Conservation (phyloP, 2,329 filamentous ascomycete genomes). For the Neurospora sp. region DNA sequence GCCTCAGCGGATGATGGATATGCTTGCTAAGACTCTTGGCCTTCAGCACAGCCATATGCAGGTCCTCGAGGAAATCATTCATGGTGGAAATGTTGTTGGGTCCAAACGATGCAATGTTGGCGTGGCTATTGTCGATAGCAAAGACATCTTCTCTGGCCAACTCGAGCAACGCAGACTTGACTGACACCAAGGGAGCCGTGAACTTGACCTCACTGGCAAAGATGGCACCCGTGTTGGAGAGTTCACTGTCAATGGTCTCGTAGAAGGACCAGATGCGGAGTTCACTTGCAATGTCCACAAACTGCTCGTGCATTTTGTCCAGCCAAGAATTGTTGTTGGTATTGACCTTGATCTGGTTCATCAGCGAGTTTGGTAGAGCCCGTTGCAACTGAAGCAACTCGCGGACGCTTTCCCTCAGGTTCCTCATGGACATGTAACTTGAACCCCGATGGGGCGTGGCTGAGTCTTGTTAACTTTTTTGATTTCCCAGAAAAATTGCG, state of each 20-base stretch:
- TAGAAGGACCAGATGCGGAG: slow-evolving; percentile 53
- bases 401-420: slow-evolving; percentile 44
- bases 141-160: slow-evolving; percentile 42
- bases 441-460: slow-evolving; percentile 53
- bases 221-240: slow-evolving; percentile 32
- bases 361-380: slow-evolving; percentile 40
- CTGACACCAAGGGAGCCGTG: slow-evolving; percentile 47
- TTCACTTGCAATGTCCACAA: slow-evolving; percentile 46
- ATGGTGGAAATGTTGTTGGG: slow-evolving; percentile 38
- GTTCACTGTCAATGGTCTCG: slow-evolving; percentile 49
- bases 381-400: slow-evolving; percentile 39
- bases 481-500: too few relatives aligned
- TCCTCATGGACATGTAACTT: slow-evolving; percentile 49
- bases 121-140: slow-evolving; percentile 44
- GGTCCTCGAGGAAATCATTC: slow-evolving; percentile 28
- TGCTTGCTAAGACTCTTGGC: slow-evolving; percentile 26
- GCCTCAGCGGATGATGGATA: slow-evolving; percentile 34
- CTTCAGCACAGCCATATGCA: slow-evolving; percentile 27
- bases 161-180: slow-evolving; percentile 42
- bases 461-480: slow-evolving; percentile 19
- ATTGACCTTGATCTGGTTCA: slow-evolving; percentile 36
- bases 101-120: slow-evolving; percentile 44
- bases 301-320: slow-evolving; percentile 41
- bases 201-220: slow-evolving; percentile 40
- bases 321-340: slow-evolving; percentile 33